phyloP scores from a whole-genome alignment of 2,329 filamentous ascomycete species.

The Alternaria postmessia region DNA sequence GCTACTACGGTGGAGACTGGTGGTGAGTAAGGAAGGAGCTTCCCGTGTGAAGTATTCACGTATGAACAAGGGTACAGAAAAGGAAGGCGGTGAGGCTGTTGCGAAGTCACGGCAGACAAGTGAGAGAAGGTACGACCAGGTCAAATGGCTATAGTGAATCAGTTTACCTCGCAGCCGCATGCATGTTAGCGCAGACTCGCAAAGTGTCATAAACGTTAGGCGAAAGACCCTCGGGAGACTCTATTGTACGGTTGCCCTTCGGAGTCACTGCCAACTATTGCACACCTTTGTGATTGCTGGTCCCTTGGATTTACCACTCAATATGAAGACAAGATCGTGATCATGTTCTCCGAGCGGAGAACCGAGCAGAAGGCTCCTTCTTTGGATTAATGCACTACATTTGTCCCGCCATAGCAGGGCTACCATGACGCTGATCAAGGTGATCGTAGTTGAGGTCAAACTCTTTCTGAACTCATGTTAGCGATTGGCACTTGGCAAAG shows the following conservation, averaged over 20 bases:
- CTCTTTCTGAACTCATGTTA: slow-evolving; percentile 53
- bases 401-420: slow-evolving; percentile 41
- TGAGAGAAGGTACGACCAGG: slow-evolving; percentile 4
- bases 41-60: neutral
- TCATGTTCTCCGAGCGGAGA: neutral
- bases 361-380: neutral
- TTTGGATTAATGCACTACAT: slow-evolving; percentile 22
- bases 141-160: neutral
- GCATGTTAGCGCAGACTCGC: neutral
- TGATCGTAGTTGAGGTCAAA: slow-evolving; percentile 62
- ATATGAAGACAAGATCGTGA: neutral
- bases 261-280: neutral
- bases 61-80: neutral
- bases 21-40: neutral
- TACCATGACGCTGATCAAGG: slow-evolving; percentile 56
- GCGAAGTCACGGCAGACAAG: neutral
- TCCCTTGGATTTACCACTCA: neutral
- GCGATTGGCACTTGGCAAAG: neutral
- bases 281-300: neutral
- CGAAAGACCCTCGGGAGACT: neutral
- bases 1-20: neutral
- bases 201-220: neutral
- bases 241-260: neutral
- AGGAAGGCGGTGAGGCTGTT: neutral
- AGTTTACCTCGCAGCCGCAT: neutral